These are phyloP conservation scores for Pichia sp. DNA, from an alignment of 1,139 yeast genomes.

Conservation along the genomic window DNA sequence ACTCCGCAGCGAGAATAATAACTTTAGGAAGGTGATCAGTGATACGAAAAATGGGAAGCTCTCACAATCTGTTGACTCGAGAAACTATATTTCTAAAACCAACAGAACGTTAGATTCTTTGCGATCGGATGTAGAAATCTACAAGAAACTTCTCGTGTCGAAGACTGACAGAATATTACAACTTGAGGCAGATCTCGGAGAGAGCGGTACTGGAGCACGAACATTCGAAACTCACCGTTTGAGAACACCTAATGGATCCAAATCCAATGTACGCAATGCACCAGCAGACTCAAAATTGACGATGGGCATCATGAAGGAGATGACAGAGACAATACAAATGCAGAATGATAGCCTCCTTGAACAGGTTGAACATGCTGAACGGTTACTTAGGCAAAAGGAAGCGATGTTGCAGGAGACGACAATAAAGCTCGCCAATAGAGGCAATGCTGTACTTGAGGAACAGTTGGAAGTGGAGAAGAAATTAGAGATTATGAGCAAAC, in stretches of 20 bases:
- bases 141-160: constrained; percentile 7
- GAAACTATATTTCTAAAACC: background rate
- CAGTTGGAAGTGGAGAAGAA: constrained; percentile 8
- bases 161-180: constrained; percentile 10
- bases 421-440: constrained; percentile 1
- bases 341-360: constrained; percentile 4
- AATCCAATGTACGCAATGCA: no score
- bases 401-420: background rate
- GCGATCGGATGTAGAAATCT: constrained; percentile 6
- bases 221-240: no score
- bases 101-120: constrained; percentile 1
- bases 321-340: constrained; percentile 6
- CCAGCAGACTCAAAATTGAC: background rate
- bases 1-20: constrained; percentile 1
- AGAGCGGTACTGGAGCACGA: background rate
- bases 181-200: constrained; percentile 2
- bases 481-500: constrained; percentile 1
- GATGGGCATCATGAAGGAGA: constrained; percentile 1
- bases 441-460: constrained; percentile 3
- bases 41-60: background rate
- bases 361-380: constrained; percentile 7
- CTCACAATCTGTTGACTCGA: background rate
- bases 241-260: no score
- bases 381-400: constrained; percentile 2
- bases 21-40: background rate